Evolutionary conservation across 2,329 filamentous ascomycete species (phyloP).

Genomic region (Gliomastix tumulicola): DNA sequence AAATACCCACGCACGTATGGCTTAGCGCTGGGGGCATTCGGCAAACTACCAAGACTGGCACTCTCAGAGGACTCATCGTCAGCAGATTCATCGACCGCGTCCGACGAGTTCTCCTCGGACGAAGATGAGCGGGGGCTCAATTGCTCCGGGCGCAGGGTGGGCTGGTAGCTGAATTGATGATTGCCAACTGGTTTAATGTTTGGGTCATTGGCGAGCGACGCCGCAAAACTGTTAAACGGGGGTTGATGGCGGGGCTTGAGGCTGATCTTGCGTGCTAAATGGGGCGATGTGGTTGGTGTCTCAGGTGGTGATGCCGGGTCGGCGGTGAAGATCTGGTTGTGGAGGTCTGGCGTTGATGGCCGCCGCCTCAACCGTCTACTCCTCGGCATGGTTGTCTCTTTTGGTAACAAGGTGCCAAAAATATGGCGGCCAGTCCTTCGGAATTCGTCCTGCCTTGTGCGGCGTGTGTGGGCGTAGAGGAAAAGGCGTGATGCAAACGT

Average conservation of each 20-base stretch:
- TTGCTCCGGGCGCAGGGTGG: slow-evolving; percentile 22
- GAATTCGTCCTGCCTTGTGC: no score
- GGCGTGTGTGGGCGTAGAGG: not conserved
- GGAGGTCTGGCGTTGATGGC: slow-evolving; percentile 32
- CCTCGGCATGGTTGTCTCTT: slow-evolving; percentile 19
- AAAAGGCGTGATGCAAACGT: not conserved
- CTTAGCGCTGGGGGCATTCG: slow-evolving; percentile 9
- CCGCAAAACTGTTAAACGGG: slow-evolving; percentile 20
- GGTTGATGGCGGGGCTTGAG: slow-evolving; percentile 21
- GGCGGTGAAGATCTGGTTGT: slow-evolving; percentile 12
- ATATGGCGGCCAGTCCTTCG: no score
- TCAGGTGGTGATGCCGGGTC: slow-evolving; percentile 40
- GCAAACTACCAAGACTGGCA: slow-evolving; percentile 16
- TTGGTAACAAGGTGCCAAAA: no score
- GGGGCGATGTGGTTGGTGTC: slow-evolving; percentile 33
- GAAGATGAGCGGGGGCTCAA: slow-evolving; percentile 27
- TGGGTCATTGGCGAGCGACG: slow-evolving; percentile 22
- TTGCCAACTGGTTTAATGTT: slow-evolving; percentile 34
- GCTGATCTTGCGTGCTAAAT: slow-evolving; percentile 22
- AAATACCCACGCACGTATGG: no score
- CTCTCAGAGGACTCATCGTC: slow-evolving; percentile 18
- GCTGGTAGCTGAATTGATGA: slow-evolving; percentile 33
- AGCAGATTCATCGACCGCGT: slow-evolving; percentile 11
- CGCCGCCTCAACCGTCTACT: slow-evolving; percentile 25
- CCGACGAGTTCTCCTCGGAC: slow-evolving; percentile 11